Percentiles rank a stretch among this genome's conserved stretches.
These are phyloP conservation scores for Fusarium gaditjirri DNA, from an alignment of 2,329 filamentous ascomycete genomes.

Conservation along the genomic window DNA sequence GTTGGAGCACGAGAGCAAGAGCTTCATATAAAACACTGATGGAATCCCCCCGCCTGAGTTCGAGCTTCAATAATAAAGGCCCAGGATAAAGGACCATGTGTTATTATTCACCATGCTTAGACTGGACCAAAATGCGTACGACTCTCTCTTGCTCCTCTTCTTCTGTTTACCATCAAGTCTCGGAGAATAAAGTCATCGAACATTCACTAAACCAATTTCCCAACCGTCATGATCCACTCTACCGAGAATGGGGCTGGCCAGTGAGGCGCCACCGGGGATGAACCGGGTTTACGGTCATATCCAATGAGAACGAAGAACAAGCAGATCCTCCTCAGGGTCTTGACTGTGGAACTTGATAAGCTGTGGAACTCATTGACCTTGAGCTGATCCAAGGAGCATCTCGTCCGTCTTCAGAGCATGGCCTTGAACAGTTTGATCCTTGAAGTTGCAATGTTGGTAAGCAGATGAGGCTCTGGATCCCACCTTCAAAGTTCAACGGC, in stretches of 20 bases:
- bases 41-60: not conserved
- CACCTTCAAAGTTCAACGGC: not conserved
- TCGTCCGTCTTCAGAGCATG: not conserved
- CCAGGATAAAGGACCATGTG: not conserved
- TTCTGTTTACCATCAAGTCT: not conserved
- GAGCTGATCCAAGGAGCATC: not conserved
- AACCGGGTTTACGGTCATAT: not conserved
- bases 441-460: not conserved
- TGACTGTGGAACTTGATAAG: conserved; percentile 21
- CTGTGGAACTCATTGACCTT: conserved; percentile 13
- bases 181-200: not conserved
- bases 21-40: not conserved
- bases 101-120: not conserved
- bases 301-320: not conserved
- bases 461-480: not conserved
- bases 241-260: not conserved
- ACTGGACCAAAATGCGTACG: rapidly evolving
- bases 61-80: rapidly evolving
- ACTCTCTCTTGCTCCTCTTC: not conserved
- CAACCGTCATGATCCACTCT: not conserved
- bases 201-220: not conserved
- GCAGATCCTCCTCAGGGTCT: conserved; percentile 7
- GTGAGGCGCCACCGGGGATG: not conserved
- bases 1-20: no score
- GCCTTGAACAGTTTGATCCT: not conserved